Evolutionary conservation across 805 yeast genomes (phyloP), one percentile per base, ranked within the genome.

Genomic region (Ascoidea asiatica): DNA sequence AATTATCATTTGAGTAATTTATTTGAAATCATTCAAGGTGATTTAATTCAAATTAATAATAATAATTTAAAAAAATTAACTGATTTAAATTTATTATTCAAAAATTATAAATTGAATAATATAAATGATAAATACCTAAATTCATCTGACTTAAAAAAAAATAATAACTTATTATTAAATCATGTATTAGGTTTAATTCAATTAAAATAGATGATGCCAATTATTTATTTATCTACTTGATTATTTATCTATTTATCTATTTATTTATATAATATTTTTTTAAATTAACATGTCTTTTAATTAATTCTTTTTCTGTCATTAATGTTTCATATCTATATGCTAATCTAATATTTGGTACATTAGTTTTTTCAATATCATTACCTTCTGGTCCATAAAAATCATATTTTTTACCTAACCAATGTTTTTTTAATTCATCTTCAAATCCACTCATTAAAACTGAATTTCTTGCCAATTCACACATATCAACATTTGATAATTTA

Each of bases 391-490:
- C 95, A 0, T 70, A 69, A 13, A 55, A 46, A 36, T 53, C 53
- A 55, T 62, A 64, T 29, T 58, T 52, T 47, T 76, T 71, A 37
- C 97, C 97, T 41, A 88, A 66, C 98, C 99, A 92, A 59, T 90
- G 97, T 54, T 72, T 74, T 63, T 92, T 92, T 55, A 92, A 72
- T 43, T 70, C 71, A 49, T 79, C 73, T 62, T 92, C 99, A 76
- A 89, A 92, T 0, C 99, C 99, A 56, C 94, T 81, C 69, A 90
- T 97, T 48, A 72, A 61, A 3, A 92, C 97, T 0, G 97, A 89
- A 62, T 90, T 89, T 51, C 79, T 73, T 0, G 99, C 98, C 53
- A 92, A 68, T 60, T 92, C 99, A 59, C 97, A 89, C 94, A 92
- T 87, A 62, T 92, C 98, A 29, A 90, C 97, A 49, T 87, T 79